phyloP scores from a whole-genome alignment of 129 eudicot genomes.

The Gnaphalium uliginosum region DNA sequence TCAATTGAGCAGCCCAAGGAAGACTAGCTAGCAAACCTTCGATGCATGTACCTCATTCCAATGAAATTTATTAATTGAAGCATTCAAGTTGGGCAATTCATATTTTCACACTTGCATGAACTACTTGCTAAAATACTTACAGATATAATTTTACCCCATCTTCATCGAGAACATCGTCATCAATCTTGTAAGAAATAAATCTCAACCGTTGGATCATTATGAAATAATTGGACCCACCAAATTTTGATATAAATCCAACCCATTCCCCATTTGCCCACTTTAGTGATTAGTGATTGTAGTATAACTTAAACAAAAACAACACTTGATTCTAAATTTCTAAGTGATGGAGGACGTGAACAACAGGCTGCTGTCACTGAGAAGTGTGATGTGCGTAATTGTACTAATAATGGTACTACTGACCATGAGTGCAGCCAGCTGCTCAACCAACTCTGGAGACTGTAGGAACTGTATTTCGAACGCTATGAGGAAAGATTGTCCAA shows the following conservation, averaged over 20 bases:
- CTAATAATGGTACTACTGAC: constrained; percentile 29
- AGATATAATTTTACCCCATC: not conserved
- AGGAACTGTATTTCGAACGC: constrained; percentile 55
- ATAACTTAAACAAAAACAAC: not conserved
- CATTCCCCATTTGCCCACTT: not conserved
- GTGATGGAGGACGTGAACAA: constrained; percentile 25
- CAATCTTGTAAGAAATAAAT: not conserved
- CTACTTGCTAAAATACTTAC: not conserved
- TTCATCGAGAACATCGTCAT: not conserved
- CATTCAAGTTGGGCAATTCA: constrained; percentile 25
- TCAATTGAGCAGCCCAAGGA: constrained; percentile 36
- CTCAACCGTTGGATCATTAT: constrained; percentile 14
- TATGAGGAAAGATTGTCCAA: constrained; percentile 61
- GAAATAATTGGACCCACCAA: constrained; percentile 1
- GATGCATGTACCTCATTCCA: constrained; percentile 2
- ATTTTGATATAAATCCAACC: constrained; percentile 15
- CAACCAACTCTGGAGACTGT: constrained; percentile 45
- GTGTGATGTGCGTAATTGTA: constrained; percentile 20
- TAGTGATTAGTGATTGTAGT: not conserved
- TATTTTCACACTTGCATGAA: not conserved
- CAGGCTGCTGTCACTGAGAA: not conserved
- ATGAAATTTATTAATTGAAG: constrained; percentile 29
- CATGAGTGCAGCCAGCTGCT: constrained; percentile 33
- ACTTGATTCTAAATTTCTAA: not conserved
- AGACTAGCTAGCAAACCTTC: constrained; percentile 10